Percentiles rank a stretch among this genome's conserved stretches.
phyloP scores from a whole-genome alignment of 208 protist genomes.

The Endotrypanum monterogeii region DNA sequence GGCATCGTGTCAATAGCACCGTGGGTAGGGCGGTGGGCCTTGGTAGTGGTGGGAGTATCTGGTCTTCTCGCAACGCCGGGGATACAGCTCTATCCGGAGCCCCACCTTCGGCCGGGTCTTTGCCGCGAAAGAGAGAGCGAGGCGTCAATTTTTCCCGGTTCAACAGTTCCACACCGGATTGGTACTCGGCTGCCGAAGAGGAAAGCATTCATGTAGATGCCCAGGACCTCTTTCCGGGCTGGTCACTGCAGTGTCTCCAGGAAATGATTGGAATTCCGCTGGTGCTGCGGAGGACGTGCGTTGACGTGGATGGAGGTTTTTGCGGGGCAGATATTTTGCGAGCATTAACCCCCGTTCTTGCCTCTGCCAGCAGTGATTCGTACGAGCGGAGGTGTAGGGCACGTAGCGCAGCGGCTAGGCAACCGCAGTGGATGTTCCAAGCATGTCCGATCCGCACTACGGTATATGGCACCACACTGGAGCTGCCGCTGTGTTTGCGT shows the following conservation, averaged over 20 bases:
- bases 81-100: constrained; percentile 3
- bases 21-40: neutral
- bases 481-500: constrained; percentile 41
- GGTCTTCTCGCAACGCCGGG: neutral
- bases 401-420: neutral
- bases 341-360: neutral
- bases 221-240: constrained; percentile 45
- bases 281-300: constrained; percentile 29
- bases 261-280: constrained; percentile 46
- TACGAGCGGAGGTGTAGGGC: neutral
- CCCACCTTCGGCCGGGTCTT: neutral
- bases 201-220: constrained; percentile 36
- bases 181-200: constrained; percentile 29
- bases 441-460: constrained; percentile 27
- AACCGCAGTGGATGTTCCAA: constrained; percentile 5
- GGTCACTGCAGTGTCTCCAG: constrained; percentile 53
- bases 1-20: neutral
- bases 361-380: neutral
- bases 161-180: constrained; percentile 8
- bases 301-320: constrained; percentile 29
- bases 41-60: neutral
- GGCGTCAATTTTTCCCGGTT: constrained; percentile 11
- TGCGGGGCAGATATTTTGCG: constrained; percentile 2
- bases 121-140: constrained; percentile 7
- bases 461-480: constrained; percentile 37